These are phyloP conservation scores for Penicillium cataractarum DNA, from an alignment of 495 filamentous ascomycete species.

Conservation along the genomic window DNA sequence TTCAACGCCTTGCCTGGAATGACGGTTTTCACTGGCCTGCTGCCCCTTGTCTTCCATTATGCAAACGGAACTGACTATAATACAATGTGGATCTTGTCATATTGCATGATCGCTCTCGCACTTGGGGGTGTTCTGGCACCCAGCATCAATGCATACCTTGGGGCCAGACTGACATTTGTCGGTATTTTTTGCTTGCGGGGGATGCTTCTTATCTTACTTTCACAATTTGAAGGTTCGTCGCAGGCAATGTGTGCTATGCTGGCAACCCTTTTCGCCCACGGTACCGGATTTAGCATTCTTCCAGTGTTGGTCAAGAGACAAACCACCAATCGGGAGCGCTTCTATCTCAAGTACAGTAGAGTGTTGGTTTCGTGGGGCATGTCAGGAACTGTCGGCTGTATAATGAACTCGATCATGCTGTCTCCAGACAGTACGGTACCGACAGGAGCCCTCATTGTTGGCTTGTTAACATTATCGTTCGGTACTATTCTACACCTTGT, in stretches of 20 bases:
- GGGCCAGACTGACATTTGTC: not conserved
- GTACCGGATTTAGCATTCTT: not conserved
- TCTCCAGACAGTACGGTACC: not conserved
- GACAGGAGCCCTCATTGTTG: not conserved
- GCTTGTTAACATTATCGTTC: not conserved
- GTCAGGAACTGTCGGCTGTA: not conserved
- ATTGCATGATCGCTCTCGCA: not conserved
- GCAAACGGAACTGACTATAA: not conserved
- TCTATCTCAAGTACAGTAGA: not conserved
- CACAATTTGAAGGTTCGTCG: not conserved
- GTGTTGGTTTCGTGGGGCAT: not conserved
- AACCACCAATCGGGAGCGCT: not conserved
- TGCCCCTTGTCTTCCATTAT: not conserved
- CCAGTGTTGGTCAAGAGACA: not conserved
- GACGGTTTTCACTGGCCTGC: not conserved
- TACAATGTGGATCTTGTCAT: not conserved
- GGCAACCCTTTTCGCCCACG: not conserved
- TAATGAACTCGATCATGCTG: not conserved
- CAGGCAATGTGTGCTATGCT: not conserved
- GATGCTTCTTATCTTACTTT: not conserved
- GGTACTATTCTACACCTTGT: not conserved
- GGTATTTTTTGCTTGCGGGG: constrained; percentile 1
- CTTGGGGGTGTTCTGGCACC: not conserved
- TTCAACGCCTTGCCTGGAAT: not conserved
- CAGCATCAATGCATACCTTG: not conserved